Evolutionary conservation across 257 asterid genomes (phyloP), one percentile per base, ranked within the genome.

Genomic region (Voacanga thouarsii): DNA sequence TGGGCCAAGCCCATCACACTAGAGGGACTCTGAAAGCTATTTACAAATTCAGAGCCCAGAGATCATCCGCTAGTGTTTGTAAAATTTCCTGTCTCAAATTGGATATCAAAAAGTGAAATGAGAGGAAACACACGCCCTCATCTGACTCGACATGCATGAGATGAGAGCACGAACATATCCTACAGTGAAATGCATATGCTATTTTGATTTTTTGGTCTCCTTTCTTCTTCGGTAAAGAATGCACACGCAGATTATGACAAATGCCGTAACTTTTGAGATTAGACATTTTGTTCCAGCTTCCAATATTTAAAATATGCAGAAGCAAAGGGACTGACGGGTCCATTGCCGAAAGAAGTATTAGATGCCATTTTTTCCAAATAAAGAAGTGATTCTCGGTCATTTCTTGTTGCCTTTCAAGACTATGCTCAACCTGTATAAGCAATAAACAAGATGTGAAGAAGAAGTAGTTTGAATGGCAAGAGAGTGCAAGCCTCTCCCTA

Each of bases 231-330:
- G 7, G 12, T 49, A 26, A 50, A 14, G 3, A 8, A 47, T 24
- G 37, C 72, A 21, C 50, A 41, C 11, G 43, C 11, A 39, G 33
- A 69, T 69, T 21, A 44, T 24, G 2, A 45, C 23, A 12, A 49
- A 6, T 64, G 9, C 47, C 41, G 7, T 12, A 37, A 28, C 51
- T 45, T 72, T 53, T 71, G 65, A 65, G 79, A 81, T 72, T 72
- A 65, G 84, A 81, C 82, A 66, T 30, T 53, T 65, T 72, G 82
- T 81, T 77, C 82, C 44, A 6, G 12, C n/a, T 41, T 65, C 74
- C 78, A 55, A 72, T 72, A 26, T 16, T 37, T 21, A 33, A 33
- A 33, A 16, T 23, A 49, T 65, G 75, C 61, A 69, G 71, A 50
- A 65, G 43, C 75, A 33, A 43, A 33, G 41, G 50, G 55, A 72